These are phyloP conservation scores for Curvularia sp. DNA, from an alignment of 2,329 filamentous ascomycete genomes.

Conservation along the genomic window DNA sequence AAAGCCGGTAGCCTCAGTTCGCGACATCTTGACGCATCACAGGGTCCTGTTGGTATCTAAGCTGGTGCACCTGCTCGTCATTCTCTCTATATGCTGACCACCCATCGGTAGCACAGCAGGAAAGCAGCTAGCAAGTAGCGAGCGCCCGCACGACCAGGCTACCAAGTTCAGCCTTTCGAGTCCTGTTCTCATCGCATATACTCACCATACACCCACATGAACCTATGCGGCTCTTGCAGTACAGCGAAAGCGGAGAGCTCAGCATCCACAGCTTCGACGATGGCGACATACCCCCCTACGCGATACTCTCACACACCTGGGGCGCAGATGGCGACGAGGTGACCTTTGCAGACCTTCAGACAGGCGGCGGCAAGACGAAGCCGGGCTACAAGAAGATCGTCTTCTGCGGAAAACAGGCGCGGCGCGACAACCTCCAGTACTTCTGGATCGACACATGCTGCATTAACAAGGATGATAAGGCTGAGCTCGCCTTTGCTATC, in stretches of 20 bases:
- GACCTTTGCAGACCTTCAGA: no score
- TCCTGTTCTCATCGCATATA: constrained; percentile 4
- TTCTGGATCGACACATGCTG: constrained; percentile 10
- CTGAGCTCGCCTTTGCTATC: background rate
- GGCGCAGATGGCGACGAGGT: no score
- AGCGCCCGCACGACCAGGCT: constrained; percentile 3
- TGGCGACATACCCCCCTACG: no score
- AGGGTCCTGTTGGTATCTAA: constrained; percentile 1
- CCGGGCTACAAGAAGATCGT: no score
- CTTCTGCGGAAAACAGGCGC: no score
- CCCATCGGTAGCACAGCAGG: background rate
- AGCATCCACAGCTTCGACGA: no score
- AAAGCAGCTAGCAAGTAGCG: background rate
- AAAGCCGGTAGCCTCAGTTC: background rate
- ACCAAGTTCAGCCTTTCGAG: constrained; percentile 5
- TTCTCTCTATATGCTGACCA: background rate
- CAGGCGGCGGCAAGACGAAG: no score
- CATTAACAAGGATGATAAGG: background rate
- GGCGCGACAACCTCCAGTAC: no score
- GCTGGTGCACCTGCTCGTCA: constrained; percentile 2
- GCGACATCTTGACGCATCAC: constrained; percentile 1
- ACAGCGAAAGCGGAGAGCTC: no score
- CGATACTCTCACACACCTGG: no score
- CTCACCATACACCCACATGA: constrained; percentile 10
- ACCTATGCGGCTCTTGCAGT: no score